Evolutionary conservation across 495 filamentous ascomycete species (phyloP), one percentile per base, ranked within the genome.

Genomic region (Talaromyces liani): DNA sequence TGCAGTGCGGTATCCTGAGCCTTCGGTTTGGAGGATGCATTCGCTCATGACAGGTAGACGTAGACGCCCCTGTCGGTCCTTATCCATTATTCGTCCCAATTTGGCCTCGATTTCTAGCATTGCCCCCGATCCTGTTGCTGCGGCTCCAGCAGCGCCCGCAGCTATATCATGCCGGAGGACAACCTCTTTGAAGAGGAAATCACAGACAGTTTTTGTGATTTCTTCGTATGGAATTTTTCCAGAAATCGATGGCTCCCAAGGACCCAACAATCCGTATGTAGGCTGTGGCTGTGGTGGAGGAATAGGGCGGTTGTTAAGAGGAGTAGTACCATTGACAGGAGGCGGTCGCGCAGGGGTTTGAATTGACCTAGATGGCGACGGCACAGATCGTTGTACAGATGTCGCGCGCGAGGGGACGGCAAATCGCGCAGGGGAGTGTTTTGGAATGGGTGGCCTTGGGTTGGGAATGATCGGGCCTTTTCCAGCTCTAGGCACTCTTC

Each of bases 81-180:
- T 86, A 68, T 92, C 87, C 47, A 96, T 83, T 16, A 97, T 73
- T 49, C 83, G 86, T 58, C 93, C 93, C 18, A 98, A 72, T 72
- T 97, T 97, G 8, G 91, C 93, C 75, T 97, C 93, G 62, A 97
- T 89, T 73, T 97, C 93, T 45, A 96, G 82, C 62, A 91, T 82
- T n/a, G 89, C 82, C 4, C 84, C 86, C 60, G 88, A 84, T 25
- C 81, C 81, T 8, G 66, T 66, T 4, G 83, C 74, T 64, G 82
- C 80, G 29, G 76, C 74, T 29, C 78, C 80, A 14, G 76, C 73
- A 8, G 75, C 70, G 18, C 71, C 78, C 12, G 76, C 72, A 10
- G 70, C 76, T n/a, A 83, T 76, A 63, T 85, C 82, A 14, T 79
- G 74, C 61, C 84, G 80, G 5, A 77, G 64, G 12, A 93, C 83